These are phyloP conservation scores for Globisporangium sylvaticum DNA, from an alignment of 352 stramenopile genomes.

Conservation along the genomic window DNA sequence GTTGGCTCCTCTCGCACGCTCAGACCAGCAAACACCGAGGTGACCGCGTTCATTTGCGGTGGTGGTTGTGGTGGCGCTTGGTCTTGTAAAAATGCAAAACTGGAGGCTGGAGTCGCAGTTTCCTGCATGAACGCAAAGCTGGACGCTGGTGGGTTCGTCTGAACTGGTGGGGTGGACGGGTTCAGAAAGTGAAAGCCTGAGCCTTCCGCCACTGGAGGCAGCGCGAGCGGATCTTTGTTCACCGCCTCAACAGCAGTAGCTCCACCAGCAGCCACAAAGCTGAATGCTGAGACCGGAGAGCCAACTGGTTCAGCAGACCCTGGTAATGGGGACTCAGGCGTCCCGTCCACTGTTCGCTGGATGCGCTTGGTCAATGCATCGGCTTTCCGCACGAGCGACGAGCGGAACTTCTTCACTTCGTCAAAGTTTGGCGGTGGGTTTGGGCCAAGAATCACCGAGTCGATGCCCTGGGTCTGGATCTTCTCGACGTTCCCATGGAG, in stretches of 20 bases:
- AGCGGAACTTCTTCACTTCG: constrained; percentile 67
- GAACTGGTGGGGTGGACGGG: constrained; percentile 17
- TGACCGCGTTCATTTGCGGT: constrained; percentile 16
- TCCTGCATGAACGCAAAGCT: constrained; percentile 44
- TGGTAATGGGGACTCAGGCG: constrained; percentile 1
- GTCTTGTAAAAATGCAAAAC: constrained; percentile 31
- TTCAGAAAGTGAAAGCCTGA: constrained; percentile 48
- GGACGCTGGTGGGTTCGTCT: constrained; percentile 18
- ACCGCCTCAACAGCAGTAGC: constrained; percentile 14
- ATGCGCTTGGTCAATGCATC: constrained; percentile 64
- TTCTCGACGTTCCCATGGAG: constrained; percentile 71
- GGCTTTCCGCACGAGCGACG: constrained; percentile 54
- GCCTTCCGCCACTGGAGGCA: constrained; percentile 17
- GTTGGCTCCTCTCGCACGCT: constrained; percentile 30
- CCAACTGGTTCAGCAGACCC: constrained; percentile 1
- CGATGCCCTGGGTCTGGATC: constrained; percentile 77
- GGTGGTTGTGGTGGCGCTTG: constrained; percentile 6
- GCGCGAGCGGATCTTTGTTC: constrained; percentile 19
- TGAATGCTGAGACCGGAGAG: constrained; percentile 45
- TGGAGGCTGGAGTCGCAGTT: constrained; percentile 18
- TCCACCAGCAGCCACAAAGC: constrained; percentile 35
- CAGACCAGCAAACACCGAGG: constrained; percentile 56
- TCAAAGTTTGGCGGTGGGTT: constrained; percentile 64
- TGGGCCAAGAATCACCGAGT: constrained; percentile 72
- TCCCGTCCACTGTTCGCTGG: constrained; percentile 36